Evolutionary conservation across 2,329 filamentous ascomycete genomes (phyloP), one percentile per base, ranked within the genome.

Genomic region (Aspergillus piperis): DNA sequence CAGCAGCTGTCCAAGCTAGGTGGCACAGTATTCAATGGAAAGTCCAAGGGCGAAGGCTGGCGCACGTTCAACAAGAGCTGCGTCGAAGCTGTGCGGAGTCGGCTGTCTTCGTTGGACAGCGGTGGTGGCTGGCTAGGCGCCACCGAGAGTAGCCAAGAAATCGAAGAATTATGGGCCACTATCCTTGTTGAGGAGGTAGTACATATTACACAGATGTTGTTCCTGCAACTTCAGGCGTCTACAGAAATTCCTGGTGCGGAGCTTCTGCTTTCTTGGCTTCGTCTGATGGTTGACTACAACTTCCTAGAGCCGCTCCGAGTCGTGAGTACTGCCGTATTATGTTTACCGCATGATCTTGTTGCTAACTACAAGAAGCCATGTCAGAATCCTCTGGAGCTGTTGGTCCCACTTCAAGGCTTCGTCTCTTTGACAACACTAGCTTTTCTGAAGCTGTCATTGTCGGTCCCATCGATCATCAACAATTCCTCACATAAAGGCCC

Each of bases 121-220:
- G 69, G 70, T 32, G 74, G 71, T 48, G 73, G 78, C 41, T 86
- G 82, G 83, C 71, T 80, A 62, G 73, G 79, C 41, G 70, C 79
- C 39, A 75, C 80, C 54, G 76, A 78, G 10, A 79, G 85, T 23
- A 81, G 83, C 21, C 82, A 85, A 47, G 81, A 85, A 39, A 80
- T 82, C 1, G 86, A 87, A 23, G 82, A 84, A 38, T 80, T 84
- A 54, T 94, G 89, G 86, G 76, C 84, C 23, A 82, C 83, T 57
- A 86, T 83, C 5, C 78, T 87, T 25, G 78, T 92, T 21, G 86
- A 87, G 13, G 91, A 96, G 73, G 83, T 89, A 47, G 81, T 90
- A 41, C 90, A 95, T 70, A 83, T 88, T 42, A 81, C 95, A 75
- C 88, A 91, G 52, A 81, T 92, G 15, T 78, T 92, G 23, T 90